Evolutionary conservation across 192 early-diverging fungal species (phyloP).

Genomic region (Umbelopsis isabellina): DNA sequence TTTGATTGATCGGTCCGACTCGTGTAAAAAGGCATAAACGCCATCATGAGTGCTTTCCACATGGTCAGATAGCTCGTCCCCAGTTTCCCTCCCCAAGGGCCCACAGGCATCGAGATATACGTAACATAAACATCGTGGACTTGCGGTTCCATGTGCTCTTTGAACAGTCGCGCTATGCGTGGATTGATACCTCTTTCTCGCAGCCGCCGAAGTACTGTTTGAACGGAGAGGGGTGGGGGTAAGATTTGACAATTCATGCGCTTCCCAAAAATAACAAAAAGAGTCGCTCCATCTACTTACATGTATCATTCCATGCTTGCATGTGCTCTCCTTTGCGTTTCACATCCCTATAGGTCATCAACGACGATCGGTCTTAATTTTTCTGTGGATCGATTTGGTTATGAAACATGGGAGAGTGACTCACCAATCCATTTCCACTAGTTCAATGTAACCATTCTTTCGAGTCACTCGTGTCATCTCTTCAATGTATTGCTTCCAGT

Average conservation of each 20-base stretch:
- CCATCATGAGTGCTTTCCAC: constrained; percentile 6
- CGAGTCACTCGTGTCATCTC: constrained; percentile 35
- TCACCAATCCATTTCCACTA: constrained; percentile 33
- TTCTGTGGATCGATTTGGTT: not conserved
- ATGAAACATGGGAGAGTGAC: not conserved
- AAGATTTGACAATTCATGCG: not conserved
- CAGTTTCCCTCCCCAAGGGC: constrained; percentile 1
- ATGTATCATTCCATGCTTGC: not conserved
- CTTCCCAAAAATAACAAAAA: not conserved
- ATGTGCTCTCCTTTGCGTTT: not conserved
- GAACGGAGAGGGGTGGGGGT: not conserved
- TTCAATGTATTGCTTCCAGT: constrained; percentile 34
- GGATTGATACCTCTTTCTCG: not conserved
- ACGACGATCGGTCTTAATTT: too few relatives aligned
- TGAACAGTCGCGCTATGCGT: not conserved
- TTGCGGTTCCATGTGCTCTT: not conserved
- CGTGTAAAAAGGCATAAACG: constrained; percentile 11
- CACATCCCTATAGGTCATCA: not conserved
- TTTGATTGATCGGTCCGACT: constrained; percentile 9
- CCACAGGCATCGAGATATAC: constrained; percentile 1
- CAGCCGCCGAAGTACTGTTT: not conserved
- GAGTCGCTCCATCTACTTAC: not conserved
- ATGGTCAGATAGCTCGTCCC: not conserved
- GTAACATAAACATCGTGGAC: not conserved
- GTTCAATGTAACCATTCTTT: constrained; percentile 42